Evolutionary conservation across 1,284 basidiomycete genomes (phyloP), one percentile per base, ranked within the genome.

Genomic region (Papiliotrema nemorosa): DNA sequence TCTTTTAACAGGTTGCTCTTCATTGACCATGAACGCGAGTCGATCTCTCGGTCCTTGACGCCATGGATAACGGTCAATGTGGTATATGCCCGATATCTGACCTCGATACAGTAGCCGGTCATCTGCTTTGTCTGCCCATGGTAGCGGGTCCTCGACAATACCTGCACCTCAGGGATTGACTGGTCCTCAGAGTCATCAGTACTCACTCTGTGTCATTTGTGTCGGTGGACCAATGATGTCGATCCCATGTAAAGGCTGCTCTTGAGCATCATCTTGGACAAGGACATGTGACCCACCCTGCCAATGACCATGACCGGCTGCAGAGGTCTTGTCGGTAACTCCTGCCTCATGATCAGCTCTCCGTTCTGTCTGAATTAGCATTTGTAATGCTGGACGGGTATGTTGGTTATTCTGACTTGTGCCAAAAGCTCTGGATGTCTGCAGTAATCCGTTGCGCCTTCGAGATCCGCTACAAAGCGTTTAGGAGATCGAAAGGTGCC

Each of bases 31-130:
- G n/a, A 56, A 51, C 36, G 66, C 63, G 18, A 75, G 53, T 5
- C 74, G 62, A 18, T 72, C 65, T 4, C 74, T 64, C 48, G 74
- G 74, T 3, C 63, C 62, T 9, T 58, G 52, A 3, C 66, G 57
- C 74, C 74, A 76, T 44, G 64, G 60, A 14, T 52, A 60, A 13
- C 52, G 43, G 22, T 66, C 59, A 46, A 58, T 57, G 55, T 72
- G 73, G 50, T 59, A 67, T 6, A 71, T 58, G 38, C 75, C 75
- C 5, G 49, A 36, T 12, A 21, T 18, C 24, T 46, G 33, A 14
- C 47, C 47, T n/a, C 47, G 47, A 14, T 14, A 48, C 10, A 48
- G 29, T 13, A 48, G 38, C 13, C 47, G 22, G 5, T 20, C 13
- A 20, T 48, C 47, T 13, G 38, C 13, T 18, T 48, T 48, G n/a